These are phyloP conservation scores for Zelonia costaricensis DNA, from an alignment of 208 protist species.

Conservation along the genomic window DNA sequence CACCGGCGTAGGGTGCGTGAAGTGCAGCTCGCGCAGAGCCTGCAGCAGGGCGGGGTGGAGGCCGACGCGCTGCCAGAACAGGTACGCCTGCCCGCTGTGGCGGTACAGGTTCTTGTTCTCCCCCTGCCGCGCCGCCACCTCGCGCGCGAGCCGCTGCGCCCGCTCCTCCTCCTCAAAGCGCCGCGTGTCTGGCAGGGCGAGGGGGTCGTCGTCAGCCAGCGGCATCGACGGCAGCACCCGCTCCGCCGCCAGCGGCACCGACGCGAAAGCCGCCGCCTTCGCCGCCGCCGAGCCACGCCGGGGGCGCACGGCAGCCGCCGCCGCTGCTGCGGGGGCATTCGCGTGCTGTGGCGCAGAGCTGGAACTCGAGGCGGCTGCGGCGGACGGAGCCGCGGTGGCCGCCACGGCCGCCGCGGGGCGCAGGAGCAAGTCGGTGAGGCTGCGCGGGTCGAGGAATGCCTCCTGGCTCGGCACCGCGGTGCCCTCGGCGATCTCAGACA, in stretches of 20 bases:
- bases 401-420: conserved; percentile 2
- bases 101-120: conserved; percentile 78
- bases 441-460: conserved; percentile 61
- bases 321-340: too few relatives aligned
- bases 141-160: conserved; percentile 19
- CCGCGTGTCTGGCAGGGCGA: conserved; percentile 42
- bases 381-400: not conserved
- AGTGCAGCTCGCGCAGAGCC: conserved; percentile 70
- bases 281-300: not conserved
- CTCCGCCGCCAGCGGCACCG: conserved; percentile 11
- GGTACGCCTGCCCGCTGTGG: conserved; percentile 70
- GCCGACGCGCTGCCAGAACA: conserved; percentile 85
- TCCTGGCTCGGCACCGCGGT: conserved; percentile 63
- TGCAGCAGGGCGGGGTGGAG: conserved; percentile 66
- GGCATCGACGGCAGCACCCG: conserved; percentile 38
- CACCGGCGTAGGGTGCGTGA: conserved; percentile 84
- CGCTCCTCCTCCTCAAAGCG: conserved; percentile 38
- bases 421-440: conserved; percentile 74
- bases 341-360: not conserved
- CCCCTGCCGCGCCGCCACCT: conserved; percentile 12
- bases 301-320: not conserved
- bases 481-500: conserved; percentile 63
- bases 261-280: not conserved
- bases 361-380: not conserved
- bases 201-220: conserved; percentile 45